Percentiles rank a stretch among this genome's conserved stretches.
phyloP scores from a whole-genome alignment of 257 asterid species.

The Solanum lycopersicoides region DNA sequence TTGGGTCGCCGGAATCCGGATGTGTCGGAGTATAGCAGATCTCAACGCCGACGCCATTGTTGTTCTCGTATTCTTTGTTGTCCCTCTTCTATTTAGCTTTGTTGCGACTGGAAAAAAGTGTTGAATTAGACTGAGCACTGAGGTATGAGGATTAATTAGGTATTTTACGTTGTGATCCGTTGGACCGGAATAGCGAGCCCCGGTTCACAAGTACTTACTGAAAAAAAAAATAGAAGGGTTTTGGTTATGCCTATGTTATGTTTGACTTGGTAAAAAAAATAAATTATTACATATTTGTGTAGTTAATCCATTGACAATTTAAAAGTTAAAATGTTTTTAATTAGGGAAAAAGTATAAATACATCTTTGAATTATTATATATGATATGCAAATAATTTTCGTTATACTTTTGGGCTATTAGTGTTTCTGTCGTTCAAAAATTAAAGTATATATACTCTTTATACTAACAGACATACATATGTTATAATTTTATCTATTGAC shows the following conservation, averaged over 20 bases:
- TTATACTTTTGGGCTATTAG: too few species aligned
- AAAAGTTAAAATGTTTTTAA: too few species aligned
- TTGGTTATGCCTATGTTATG: background rate
- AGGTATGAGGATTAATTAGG: background rate
- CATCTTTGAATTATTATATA: too few species aligned
- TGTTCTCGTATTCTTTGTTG: background rate
- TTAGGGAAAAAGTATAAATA: too few species aligned
- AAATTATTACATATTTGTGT: too few species aligned
- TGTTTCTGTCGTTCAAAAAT: too few species aligned
- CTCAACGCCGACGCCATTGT: constrained; percentile 79
- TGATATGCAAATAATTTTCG: too few species aligned
- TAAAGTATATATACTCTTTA: too few species aligned
- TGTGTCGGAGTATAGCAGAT: constrained; percentile 58
- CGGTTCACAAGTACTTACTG: background rate
- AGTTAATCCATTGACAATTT: too few species aligned
- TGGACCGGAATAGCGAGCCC: background rate
- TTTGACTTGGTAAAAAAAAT: background rate
- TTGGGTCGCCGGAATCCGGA: constrained; percentile 36
- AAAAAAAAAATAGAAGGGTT: background rate
- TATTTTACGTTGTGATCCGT: background rate
- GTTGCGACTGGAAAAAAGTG: background rate
- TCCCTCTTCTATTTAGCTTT: background rate
- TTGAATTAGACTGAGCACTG: background rate
- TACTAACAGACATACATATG: too few species aligned
- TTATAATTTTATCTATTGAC: too few species aligned